These are phyloP conservation scores for Fusarium concolor DNA, from an alignment of 2,329 filamentous ascomycete genomes.

Conservation along the genomic window DNA sequence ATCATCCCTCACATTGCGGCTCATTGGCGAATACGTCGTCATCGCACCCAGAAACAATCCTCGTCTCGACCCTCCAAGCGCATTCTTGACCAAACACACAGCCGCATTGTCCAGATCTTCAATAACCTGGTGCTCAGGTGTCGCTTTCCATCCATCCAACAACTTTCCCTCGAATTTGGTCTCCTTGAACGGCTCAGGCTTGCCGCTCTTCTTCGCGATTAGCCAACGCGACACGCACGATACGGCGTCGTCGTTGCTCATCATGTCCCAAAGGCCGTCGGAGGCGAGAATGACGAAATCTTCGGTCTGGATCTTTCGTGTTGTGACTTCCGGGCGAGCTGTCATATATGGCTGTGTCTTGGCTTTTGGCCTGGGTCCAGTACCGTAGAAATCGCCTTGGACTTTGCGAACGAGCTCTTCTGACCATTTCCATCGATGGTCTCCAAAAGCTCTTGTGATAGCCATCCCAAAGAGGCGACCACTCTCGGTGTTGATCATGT, in stretches of 20 bases:
- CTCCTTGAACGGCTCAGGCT: slow-evolving; percentile 40
- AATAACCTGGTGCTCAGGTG: slow-evolving; percentile 72
- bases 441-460: slow-evolving; percentile 75
- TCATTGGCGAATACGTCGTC: slow-evolving; percentile 77
- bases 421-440: slow-evolving; percentile 76
- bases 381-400: slow-evolving; percentile 62
- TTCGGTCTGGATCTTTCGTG: slow-evolving; percentile 60
- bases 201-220: slow-evolving; percentile 44
- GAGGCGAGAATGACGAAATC: slow-evolving; percentile 74
- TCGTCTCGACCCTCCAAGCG: slow-evolving; percentile 79
- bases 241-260: slow-evolving; percentile 68
- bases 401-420: slow-evolving; percentile 53
- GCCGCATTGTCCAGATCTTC: slow-evolving; percentile 81
- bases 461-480: slow-evolving; percentile 72
- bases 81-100: slow-evolving; percentile 84
- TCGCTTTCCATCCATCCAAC: slow-evolving; percentile 43
- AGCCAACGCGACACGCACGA: slow-evolving; percentile 68
- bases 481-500: slow-evolving; percentile 59
- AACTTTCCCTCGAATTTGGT: slow-evolving; percentile 33
- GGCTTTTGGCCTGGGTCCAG: slow-evolving; percentile 56
- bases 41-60: slow-evolving; percentile 80
- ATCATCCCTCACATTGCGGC: slow-evolving; percentile 75
- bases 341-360: slow-evolving; percentile 75
- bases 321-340: slow-evolving; percentile 73
- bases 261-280: slow-evolving; percentile 74